phyloP scores from a whole-genome alignment of 164 flowering plant species.

The Warburgia ugandensis region DNA sequence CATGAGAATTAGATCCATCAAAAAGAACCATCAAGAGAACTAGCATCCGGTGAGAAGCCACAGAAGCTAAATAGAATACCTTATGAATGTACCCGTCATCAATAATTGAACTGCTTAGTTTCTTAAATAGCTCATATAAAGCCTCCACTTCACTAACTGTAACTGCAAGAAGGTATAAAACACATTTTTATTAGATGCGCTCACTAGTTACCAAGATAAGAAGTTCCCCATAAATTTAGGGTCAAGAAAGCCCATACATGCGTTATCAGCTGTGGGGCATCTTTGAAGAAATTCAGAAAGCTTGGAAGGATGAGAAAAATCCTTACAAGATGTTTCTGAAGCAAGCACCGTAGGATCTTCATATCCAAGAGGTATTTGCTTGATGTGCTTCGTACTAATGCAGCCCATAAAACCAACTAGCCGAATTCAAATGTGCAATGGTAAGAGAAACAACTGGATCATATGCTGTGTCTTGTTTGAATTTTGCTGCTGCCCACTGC shows the following conservation, averaged over 20 bases:
- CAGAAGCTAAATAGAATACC: slow-evolving; percentile 27
- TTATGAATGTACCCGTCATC: slow-evolving; percentile 75
- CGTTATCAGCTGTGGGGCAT: too few species aligned
- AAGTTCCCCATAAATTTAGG: too few species aligned
- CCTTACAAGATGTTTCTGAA: slow-evolving; percentile 47
- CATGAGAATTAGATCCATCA: neutral
- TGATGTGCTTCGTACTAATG: slow-evolving; percentile 31
- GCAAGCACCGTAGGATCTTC: slow-evolving; percentile 73
- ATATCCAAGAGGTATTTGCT: slow-evolving; percentile 40
- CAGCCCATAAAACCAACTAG: slow-evolving; percentile 21
- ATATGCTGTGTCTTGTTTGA: neutral
- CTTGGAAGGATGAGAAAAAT: neutral
- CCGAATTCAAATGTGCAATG: neutral
- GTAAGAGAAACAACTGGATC: neutral
- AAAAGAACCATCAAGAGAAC: neutral
- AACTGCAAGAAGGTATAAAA: slow-evolving; percentile 35
- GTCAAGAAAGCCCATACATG: too few species aligned
- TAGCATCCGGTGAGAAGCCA: neutral
- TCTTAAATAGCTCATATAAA: slow-evolving; percentile 58
- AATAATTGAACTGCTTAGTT: slow-evolving; percentile 65
- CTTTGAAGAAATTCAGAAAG: too few species aligned
- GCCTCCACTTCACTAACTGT: slow-evolving; percentile 82
- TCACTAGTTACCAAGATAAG: too few species aligned
- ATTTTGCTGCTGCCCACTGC: neutral
- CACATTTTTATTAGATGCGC: too few species aligned